Base-by-base conservation (phyloP, 129 eudicot species). In the Arctium minus region DNA sequence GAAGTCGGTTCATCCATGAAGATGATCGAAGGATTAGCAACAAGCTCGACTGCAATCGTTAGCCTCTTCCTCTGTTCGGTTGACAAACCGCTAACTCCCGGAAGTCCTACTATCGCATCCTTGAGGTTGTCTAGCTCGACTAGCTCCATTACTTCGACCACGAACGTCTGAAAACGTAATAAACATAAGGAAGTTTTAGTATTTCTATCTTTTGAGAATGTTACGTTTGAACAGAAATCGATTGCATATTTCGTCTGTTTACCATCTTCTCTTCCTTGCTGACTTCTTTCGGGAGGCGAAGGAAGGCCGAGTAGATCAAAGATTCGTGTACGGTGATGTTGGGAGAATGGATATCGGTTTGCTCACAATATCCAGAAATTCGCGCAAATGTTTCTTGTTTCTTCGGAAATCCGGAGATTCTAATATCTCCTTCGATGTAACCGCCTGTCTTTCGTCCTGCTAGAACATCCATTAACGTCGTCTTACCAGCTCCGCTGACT, bases 1-100 rank as follows among this genome's bases (percentile, higher is more conserved):
- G 99, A 96, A 86, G 99, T 96, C 1, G 99, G 99, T 85, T 96
- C 99, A 68, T 96, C 99, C 99, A 96, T 96, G 82, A 96, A 96
- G 53, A 96, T 96, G 72, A 96, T 96, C 1, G 99, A 96, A 29
- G 99, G 99, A 82, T 96, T 96, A 7, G 99, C 99, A 80, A 96
- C 99, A 30, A 96, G 96, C 72, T 96, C 99, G 10, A 96, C 99
- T 17, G 97, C 98, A 72, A 96, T 96, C 18, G 99, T 96, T 62
- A 96, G 84, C 84, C 99, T 81, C 84, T 96, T 96, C 73, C 99
- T 89, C 69, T 93, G 99, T 82, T 91, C 97, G 0, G 97, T 96
- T 50, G 99, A 93, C 50, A 96, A 79, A 6, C 97, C 99, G 46
- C 84, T 90, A 31, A 92, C 83, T 74, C 99, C 97, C 3, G 99